Evolutionary conservation across 345 rosid species (phyloP), one percentile per base, ranked within the genome.

Genomic region (Pistacia vera): DNA sequence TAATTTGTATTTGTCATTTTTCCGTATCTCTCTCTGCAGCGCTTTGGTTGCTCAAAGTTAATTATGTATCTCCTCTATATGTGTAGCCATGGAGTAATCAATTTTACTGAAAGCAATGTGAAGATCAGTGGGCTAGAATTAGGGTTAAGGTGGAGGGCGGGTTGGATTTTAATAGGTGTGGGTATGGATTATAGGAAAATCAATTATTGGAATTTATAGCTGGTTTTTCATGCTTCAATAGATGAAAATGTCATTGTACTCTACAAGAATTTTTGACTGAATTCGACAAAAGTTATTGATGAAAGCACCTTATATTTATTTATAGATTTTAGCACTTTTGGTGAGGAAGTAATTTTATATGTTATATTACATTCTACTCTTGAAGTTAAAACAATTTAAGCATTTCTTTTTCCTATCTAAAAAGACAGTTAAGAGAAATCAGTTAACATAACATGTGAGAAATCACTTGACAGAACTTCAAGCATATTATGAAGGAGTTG

Each of bases 401-500:
- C 25, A 58, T 58, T 25, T 56, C 41, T 66, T 28, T 57, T 68
- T 51, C 33, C 12, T 35, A 22, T 73, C 17, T 28, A 54, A 49
- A 16, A 36, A 44, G 44, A 75, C 30, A 52, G 71, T 28, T 67
- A 18, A 68, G 70, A 48, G 66, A 38, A 61, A 38, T 51, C 44
- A 59, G 7, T 33, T 57, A 16, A 28, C 49, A 46, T 71, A 38
- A 63, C 72, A 35, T 70, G 48, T 57, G 67, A 25, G 63, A 55
- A 68, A 57, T 55, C 56, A 46, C 81, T 79, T 66, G 14, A 48
- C 92, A 96, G 99, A 90, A 84, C 78, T 95, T 95, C 86, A 95
- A 90, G 90, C 99, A 93, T 83, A 88, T 92, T 59, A 95, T 95
- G 99, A 95, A 90, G 84, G 90, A 88, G 85, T 87, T 95, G 63